phyloP scores from a whole-genome alignment of 192 early-diverging fungal species.

The Podila epicladia region DNA sequence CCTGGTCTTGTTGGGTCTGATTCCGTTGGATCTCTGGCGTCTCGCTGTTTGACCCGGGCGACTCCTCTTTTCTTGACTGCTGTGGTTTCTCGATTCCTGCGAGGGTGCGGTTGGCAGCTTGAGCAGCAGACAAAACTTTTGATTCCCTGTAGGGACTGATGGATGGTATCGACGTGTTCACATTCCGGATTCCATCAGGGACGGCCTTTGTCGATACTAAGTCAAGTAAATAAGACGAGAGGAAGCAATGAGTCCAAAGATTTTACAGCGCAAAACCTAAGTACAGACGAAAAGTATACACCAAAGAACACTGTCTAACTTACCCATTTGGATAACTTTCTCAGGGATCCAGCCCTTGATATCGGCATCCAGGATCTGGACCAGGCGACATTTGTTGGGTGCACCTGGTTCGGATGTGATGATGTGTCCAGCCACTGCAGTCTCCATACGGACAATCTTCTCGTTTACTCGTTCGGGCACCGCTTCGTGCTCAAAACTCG shows the following conservation, averaged over 20 bases:
- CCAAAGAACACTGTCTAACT: background rate
- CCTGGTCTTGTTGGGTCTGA: background rate
- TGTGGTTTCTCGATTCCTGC: background rate
- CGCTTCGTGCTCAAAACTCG: constrained; percentile 33
- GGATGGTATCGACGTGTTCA: constrained; percentile 27
- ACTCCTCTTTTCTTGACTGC: background rate
- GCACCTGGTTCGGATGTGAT: constrained; percentile 34
- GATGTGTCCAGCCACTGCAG: constrained; percentile 44
- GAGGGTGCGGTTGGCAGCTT: background rate
- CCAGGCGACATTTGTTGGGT: constrained; percentile 35
- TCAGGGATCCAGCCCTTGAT: constrained; percentile 54
- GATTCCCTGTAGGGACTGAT: constrained; percentile 11
- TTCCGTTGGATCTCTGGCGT: background rate
- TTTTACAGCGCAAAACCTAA: no score
- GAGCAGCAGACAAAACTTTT: constrained; percentile 12
- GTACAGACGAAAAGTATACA: background rate
- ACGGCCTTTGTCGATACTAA: constrained; percentile 48
- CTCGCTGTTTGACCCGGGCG: background rate
- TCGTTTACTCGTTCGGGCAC: constrained; percentile 37
- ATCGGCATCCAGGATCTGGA: constrained; percentile 46
- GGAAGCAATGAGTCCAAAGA: no score
- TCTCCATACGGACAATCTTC: constrained; percentile 47
- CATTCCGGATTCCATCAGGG: constrained; percentile 36
- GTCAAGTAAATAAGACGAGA: background rate
- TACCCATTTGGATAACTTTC: constrained; percentile 46